Evolutionary conservation across 1,284 basidiomycete species (phyloP).

Genomic region (Fomes fomentarius): DNA sequence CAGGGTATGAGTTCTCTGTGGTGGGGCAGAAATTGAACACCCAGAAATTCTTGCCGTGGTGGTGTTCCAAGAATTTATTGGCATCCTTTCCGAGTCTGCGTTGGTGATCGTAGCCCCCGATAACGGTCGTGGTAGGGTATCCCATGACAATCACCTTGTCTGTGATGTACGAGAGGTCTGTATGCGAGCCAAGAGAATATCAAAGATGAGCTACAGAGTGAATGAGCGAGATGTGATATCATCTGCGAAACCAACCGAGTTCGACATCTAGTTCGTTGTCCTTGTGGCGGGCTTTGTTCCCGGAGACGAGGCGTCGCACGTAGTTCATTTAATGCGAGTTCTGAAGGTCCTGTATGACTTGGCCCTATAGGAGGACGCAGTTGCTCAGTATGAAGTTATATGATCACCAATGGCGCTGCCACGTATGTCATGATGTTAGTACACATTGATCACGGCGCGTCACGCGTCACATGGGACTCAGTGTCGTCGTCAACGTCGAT

Average conservation of each 20-base stretch:
- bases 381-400: no score
- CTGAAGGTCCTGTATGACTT: no score
- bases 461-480: no score
- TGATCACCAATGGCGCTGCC: no score
- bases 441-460: no score
- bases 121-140: conserved; percentile 86
- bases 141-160: conserved; percentile 86
- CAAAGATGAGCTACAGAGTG: not conserved
- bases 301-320: conserved; percentile 71
- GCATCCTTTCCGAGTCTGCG: conserved; percentile 82
- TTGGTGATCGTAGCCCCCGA: conserved; percentile 80
- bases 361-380: not conserved
- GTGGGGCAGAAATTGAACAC: conserved; percentile 88
- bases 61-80: conserved; percentile 73
- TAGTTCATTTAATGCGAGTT: conserved; percentile 49
- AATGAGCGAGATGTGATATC: not conserved
- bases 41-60: conserved; percentile 80
- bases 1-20: conserved; percentile 71
- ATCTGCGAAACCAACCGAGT: conserved; percentile 47
- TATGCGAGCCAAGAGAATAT: not conserved
- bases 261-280: conserved; percentile 73
- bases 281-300: conserved; percentile 77
- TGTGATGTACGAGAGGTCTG: conserved; percentile 87
- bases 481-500: no score
- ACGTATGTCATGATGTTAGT: no score